A percentile compares a stretch with the other conserved stretches of the same genome.
These are phyloP conservation scores for Salix koriyanagi DNA, from an alignment of 345 rosid species.

Conservation along the genomic window DNA sequence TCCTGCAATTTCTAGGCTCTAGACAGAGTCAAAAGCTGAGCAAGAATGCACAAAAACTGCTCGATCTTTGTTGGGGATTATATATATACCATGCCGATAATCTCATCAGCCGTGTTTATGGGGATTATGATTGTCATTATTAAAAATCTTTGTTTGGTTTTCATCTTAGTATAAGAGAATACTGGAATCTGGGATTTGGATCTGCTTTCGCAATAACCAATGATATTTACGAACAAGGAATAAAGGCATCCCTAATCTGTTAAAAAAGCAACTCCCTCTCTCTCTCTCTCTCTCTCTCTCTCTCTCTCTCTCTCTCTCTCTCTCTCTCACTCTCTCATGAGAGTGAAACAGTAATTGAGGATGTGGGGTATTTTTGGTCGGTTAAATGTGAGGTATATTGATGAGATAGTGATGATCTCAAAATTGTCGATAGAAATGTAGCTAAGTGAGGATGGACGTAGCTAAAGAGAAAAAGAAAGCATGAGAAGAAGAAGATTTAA, in stretches of 20 bases:
- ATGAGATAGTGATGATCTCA: conserved; percentile 18
- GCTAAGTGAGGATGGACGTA: background rate
- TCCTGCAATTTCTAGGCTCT: background rate
- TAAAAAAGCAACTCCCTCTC: conserved; percentile 23
- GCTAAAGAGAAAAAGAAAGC: too few relatives aligned
- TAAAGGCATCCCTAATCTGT: conserved; percentile 33
- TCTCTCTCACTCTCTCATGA: background rate
- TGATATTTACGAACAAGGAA: conserved; percentile 32
- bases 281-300: background rate
- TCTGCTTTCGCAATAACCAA: conserved; percentile 47
- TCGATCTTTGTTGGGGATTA: background rate
- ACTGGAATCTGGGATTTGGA: conserved; percentile 35
- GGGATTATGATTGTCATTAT: background rate
- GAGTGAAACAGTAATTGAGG: background rate
- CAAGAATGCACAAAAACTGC: background rate
- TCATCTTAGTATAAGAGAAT: conserved; percentile 10
- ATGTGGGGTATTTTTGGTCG: conserved; percentile 23
- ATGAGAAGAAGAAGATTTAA: conserved; percentile 7
- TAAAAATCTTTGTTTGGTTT: background rate
- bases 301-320: conserved; percentile 7
- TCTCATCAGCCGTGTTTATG: background rate
- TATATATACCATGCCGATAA: background rate
- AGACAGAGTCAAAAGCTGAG: conserved; percentile 14
- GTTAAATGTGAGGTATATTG: conserved; percentile 15
- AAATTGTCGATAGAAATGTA: conserved; percentile 10